Base-by-base conservation (phyloP, 768 basidiomycete genomes). In the Tricholoma saponaceum region DNA sequence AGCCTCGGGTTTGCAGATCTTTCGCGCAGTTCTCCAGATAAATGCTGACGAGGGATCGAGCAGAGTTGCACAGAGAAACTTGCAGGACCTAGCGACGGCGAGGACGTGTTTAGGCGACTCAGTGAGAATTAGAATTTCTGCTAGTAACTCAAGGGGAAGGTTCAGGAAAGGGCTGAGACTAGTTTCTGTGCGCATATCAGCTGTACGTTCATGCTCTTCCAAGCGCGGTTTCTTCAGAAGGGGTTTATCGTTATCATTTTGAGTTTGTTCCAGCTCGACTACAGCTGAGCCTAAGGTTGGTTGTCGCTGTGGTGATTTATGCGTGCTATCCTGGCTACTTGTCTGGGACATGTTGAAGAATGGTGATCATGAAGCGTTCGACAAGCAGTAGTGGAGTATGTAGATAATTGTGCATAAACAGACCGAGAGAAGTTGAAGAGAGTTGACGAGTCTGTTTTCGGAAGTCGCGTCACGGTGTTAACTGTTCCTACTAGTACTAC, bases 111-210 rank as follows among this genome's bases (percentile, higher is more conserved):
- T 74, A 1, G 85, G 78, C 0, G 84, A 86, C 4, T 69, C 58
- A 0, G 81, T 80, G 51, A 72, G 70, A 6, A 81, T 67, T 18
- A 89, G 77, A 50, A 89, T 79, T 62, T 87, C 86, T 3, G 83
- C 80, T 5, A 89, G 66, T 13, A 90, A 72, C 62, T 90, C 89
- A 39, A 85, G 65, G 10, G 89, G 88, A 4, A 89, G 65, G 13
- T 46, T 56, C n/a, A 47, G 41, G 44, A 66, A 58, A 41, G 46
- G 53, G 23, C 54, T 60, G 32, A 41, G 51, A 9, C 8, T 41
- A n/a, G 26, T 43, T 41, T 46, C 39, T 8, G 39, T 14, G 9
- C 23, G 16, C 4, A 12, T 14, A 26, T 20, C 23, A 1, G 14
- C 46, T 14, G 10, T 0, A 22, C 8, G 13, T 22, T 20, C 23